phyloP scores from a whole-genome alignment of 148 eudicot genomes.

The Diospyros kaki region DNA sequence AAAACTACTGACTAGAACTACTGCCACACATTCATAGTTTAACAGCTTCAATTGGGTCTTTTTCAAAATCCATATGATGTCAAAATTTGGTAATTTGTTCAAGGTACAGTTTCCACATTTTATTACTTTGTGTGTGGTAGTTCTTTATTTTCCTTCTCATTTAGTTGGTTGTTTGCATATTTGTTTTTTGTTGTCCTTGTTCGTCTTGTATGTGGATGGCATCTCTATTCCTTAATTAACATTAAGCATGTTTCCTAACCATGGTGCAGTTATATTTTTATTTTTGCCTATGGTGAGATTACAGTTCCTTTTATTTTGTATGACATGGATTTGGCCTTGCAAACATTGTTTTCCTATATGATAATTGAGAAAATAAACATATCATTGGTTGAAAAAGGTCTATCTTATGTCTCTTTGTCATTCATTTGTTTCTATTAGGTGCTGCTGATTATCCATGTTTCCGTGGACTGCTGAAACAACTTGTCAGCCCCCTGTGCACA shows the following conservation, averaged over 20 bases:
- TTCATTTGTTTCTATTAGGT: conserved; percentile 42
- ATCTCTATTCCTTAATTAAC: conserved; percentile 5
- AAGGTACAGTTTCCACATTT: too few species aligned
- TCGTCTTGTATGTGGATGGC: neutral
- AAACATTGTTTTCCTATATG: neutral
- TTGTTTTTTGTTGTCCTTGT: neutral
- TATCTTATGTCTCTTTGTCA: neutral
- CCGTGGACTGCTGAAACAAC: conserved; percentile 88
- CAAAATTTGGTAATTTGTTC: too few species aligned
- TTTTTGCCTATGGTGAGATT: neutral
- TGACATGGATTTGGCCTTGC: neutral
- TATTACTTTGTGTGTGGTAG: too few species aligned
- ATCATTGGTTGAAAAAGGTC: neutral
- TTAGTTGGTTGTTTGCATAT: too few species aligned
- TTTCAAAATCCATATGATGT: too few species aligned
- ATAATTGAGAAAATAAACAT: neutral
- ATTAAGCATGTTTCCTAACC: neutral
- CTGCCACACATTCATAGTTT: too few species aligned
- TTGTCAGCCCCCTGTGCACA: conserved; percentile 75
- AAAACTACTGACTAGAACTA: too few species aligned
- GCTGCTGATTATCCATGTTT: conserved; percentile 86
- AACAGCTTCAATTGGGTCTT: too few species aligned
- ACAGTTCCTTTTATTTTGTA: neutral
- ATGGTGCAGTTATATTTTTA: neutral
- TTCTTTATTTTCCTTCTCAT: too few species aligned